A percentile compares a stretch with the other conserved stretches of the same genome.
Evolutionary conservation across 2,329 filamentous ascomycete genomes (phyloP).

Genomic region (Ophiostoma sp.): DNA sequence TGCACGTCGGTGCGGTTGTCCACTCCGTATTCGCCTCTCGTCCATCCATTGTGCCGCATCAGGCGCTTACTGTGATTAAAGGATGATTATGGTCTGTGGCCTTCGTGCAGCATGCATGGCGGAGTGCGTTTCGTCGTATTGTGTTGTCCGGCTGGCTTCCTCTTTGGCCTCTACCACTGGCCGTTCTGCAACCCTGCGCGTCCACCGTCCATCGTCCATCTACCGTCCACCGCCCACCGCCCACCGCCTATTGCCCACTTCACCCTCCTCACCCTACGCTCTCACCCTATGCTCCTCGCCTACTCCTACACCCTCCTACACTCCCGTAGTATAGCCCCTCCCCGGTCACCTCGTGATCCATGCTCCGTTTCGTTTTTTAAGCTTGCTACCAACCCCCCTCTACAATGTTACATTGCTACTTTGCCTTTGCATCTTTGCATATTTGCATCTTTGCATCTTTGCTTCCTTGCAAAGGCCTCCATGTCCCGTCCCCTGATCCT

Average conservation of each 20-base stretch:
- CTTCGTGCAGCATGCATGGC: conserved; percentile 1
- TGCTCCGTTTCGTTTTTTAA: not conserved
- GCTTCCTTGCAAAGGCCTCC: not conserved
- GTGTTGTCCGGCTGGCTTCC: not conserved
- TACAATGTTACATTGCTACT: not conserved
- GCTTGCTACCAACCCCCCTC: not conserved
- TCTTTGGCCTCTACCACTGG: not conserved
- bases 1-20: not conserved
- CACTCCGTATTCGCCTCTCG: not conserved
- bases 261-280: too few relatives aligned
- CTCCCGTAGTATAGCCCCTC: conserved; percentile 2
- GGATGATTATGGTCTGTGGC: not conserved
- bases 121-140: not conserved
- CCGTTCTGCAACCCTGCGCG: not conserved
- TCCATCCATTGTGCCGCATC: not conserved
- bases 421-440: too few relatives aligned
- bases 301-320: not conserved
- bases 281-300: too few relatives aligned
- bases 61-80: conserved; percentile 2
- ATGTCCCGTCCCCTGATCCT: not conserved
- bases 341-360: conserved; percentile 2
- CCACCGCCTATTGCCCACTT: too few relatives aligned
- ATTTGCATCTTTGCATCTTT: too few relatives aligned
- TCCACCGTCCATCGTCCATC: too few relatives aligned
- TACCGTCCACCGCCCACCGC: too few relatives aligned